phyloP scores from a whole-genome alignment of 2,329 filamentous ascomycete genomes.

The Fusarium virguliforme region DNA sequence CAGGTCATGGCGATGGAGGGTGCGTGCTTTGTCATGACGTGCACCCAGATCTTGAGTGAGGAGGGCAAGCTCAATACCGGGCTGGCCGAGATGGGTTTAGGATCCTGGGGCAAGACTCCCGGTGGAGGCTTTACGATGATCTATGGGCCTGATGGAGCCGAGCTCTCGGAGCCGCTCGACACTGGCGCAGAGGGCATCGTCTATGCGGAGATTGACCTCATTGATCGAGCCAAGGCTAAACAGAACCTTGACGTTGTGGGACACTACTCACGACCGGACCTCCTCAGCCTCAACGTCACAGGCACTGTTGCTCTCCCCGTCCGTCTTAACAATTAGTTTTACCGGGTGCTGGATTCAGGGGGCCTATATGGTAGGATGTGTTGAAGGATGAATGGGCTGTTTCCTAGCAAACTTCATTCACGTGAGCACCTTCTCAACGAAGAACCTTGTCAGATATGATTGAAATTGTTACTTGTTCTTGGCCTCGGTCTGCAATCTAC shows the following conservation, averaged over 20 bases:
- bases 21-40: slow-evolving; percentile 68
- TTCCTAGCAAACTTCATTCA: too few relatives aligned
- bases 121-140: slow-evolving; percentile 52
- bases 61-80: slow-evolving; percentile 33
- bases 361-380: too few relatives aligned
- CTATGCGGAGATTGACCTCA: slow-evolving; percentile 58
- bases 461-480: too few relatives aligned
- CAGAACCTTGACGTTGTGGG: slow-evolving; percentile 58
- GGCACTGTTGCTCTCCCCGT: slow-evolving; percentile 16
- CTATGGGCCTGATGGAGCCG: slow-evolving; percentile 52
- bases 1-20: slow-evolving; percentile 71
- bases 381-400: too few relatives aligned
- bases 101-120: slow-evolving; percentile 37
- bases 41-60: slow-evolving; percentile 64
- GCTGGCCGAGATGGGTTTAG: slow-evolving; percentile 57
- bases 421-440: too few relatives aligned
- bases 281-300: slow-evolving; percentile 58
- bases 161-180: slow-evolving; percentile 49
- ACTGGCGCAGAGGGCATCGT: slow-evolving; percentile 55
- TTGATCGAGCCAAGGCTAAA: slow-evolving; percentile 36
- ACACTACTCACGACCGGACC: slow-evolving; percentile 57
- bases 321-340: slow-evolving; percentile 10
- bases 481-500: too few relatives aligned
- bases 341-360: background rate
- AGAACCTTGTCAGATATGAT: too few relatives aligned